phyloP scores from a whole-genome alignment of 2,329 filamentous ascomycete species.

The Fusarium bactridioides region DNA sequence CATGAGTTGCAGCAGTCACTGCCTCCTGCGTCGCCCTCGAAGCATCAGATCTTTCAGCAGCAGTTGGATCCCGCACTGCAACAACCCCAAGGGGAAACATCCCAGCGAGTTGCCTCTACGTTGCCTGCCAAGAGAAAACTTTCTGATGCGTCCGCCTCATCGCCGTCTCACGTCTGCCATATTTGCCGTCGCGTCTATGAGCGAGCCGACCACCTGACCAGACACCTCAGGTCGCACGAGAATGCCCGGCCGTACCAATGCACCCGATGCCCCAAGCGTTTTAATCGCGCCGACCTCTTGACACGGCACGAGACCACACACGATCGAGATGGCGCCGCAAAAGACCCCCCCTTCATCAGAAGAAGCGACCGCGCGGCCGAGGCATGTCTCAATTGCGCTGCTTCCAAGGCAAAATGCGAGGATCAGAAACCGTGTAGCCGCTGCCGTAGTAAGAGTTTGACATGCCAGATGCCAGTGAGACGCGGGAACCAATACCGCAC shows the following conservation, averaged over 20 bases:
- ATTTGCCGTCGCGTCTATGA: conserved; percentile 42
- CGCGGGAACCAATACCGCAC: conserved; percentile 39
- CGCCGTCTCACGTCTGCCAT: conserved; percentile 40
- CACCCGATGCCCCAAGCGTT: conserved; percentile 40
- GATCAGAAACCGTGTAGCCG: conserved; percentile 41
- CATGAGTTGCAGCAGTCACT: conserved; percentile 26
- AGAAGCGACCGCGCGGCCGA: conserved; percentile 39
- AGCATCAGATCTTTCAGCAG: conserved; percentile 28
- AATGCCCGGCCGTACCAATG: conserved; percentile 41
- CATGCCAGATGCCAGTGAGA: conserved; percentile 39
- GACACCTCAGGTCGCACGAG: conserved; percentile 40
- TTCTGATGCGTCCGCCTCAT: conserved; percentile 37
- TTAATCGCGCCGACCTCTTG: conserved; percentile 40
- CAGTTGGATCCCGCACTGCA: conserved; percentile 29
- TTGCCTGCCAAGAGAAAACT: conserved; percentile 38
- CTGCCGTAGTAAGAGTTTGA: conserved; percentile 39
- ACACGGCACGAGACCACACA: conserved; percentile 41
- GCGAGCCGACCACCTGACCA: conserved; percentile 39
- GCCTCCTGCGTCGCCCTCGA: conserved; percentile 23
- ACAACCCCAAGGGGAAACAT: conserved; percentile 10
- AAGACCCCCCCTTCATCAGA: conserved; percentile 39
- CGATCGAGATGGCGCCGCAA: conserved; percentile 39
- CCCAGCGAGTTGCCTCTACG: conserved; percentile 19
- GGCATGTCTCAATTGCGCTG: conserved; percentile 41
- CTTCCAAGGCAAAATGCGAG: conserved; percentile 41